Conservation (phyloP, 2,329 filamentous ascomycete species). For the Pseudogymnoascus sp. region DNA sequence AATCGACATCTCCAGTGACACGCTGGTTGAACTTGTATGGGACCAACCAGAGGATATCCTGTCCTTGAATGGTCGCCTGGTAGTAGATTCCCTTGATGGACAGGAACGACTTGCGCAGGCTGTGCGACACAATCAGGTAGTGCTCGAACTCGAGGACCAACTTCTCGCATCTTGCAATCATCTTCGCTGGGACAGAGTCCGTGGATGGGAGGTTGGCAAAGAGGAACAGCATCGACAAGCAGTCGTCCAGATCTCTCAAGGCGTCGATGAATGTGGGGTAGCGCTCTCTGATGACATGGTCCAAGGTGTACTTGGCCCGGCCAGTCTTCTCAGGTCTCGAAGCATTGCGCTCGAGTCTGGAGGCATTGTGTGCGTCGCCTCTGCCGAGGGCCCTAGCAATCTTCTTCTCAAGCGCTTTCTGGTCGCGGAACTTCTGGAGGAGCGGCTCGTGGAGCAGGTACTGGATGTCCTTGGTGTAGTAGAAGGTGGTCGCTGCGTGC, state of each 20-base stretch:
- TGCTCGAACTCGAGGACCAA: slow-evolving; percentile 95
- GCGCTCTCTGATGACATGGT: slow-evolving; percentile 95
- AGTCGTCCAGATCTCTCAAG: slow-evolving; percentile 90
- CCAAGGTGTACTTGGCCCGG: slow-evolving; percentile 81
- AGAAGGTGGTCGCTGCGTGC: slow-evolving; percentile 86
- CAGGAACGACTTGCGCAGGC: slow-evolving; percentile 89
- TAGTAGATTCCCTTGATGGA: slow-evolving; percentile 99
- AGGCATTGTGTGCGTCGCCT: slow-evolving; percentile 83
- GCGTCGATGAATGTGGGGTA: slow-evolving; percentile 97
- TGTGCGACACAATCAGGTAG: slow-evolving; percentile 88
- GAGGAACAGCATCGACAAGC: slow-evolving; percentile 90
- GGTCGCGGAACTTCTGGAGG: slow-evolving; percentile 89
- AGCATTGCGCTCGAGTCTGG: slow-evolving; percentile 79
- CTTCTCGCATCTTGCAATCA: slow-evolving; percentile 89
- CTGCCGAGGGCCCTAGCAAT: slow-evolving; percentile 86
- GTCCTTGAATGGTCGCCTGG: slow-evolving; percentile 92
- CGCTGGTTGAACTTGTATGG: slow-evolving; percentile 97
- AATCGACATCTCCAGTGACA: slow-evolving; percentile 89
- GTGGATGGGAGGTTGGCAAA: slow-evolving; percentile 95
- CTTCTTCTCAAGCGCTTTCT: slow-evolving; percentile 96
- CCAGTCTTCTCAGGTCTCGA: slow-evolving; percentile 82
- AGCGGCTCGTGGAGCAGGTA: slow-evolving; percentile 96
- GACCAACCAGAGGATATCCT: slow-evolving; percentile 94
- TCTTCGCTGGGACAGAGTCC: slow-evolving; percentile 83
- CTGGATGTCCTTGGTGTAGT: slow-evolving; percentile 90